Conservation (phyloP, 139 green algal genomes). For the Closterium sp. region DNA sequence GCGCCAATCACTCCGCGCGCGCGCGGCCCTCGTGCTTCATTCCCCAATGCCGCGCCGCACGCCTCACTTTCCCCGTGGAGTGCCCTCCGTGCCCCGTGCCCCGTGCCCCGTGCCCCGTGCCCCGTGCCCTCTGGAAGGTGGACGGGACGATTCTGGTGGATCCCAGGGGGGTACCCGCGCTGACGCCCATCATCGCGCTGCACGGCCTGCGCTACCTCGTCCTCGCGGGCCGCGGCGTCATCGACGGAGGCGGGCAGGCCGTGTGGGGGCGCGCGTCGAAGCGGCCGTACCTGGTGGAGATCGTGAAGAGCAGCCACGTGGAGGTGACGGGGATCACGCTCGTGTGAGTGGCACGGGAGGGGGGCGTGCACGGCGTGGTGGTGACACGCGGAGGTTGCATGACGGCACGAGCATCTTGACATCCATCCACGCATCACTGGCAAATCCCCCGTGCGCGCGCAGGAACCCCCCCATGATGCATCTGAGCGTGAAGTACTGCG, state of each 20-base stretch:
- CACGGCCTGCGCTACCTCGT: not conserved
- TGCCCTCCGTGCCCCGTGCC: not conserved
- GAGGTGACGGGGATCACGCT: not conserved
- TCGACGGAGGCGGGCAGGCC: not conserved
- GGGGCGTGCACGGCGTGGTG: not conserved
- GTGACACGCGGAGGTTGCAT: no score
- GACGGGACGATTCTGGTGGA: not conserved
- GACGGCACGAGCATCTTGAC: not conserved
- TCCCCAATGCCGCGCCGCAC: not conserved
- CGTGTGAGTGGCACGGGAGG: not conserved
- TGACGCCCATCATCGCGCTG: not conserved
- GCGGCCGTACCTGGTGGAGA: not conserved
- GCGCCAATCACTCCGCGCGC: not conserved
- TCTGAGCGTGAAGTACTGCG: not conserved
- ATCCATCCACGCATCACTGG: not conserved
- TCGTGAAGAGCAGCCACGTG: not conserved
- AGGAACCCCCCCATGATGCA: not conserved
- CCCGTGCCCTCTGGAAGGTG: not conserved
- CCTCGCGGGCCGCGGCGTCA: not conserved
- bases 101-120: not conserved
- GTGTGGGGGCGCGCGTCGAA: not conserved
- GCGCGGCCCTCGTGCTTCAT: not conserved
- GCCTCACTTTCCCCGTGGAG: not conserved
- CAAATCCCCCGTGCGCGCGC: not conserved
- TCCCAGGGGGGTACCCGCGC: not conserved